Evolutionary conservation across 1,139 yeast genomes (phyloP).

Genomic region (Taphrina wiesneri): DNA sequence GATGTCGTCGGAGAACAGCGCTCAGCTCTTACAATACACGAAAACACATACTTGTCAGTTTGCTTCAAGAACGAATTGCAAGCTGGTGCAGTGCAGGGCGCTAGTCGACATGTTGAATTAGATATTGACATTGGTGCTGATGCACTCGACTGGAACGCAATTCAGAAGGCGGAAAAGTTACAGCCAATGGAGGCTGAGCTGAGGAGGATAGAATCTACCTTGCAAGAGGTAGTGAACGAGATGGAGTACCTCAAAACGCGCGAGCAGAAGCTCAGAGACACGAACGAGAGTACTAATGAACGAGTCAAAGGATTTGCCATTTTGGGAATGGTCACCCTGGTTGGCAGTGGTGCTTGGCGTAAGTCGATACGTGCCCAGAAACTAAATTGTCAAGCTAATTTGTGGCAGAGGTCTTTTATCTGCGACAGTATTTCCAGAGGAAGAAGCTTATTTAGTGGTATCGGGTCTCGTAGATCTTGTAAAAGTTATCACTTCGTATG

Average conservation of each 20-base stretch:
- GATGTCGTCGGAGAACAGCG: constrained; percentile 55
- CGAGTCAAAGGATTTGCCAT: constrained; percentile 76
- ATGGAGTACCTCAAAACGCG: constrained; percentile 79
- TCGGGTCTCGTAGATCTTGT: not conserved
- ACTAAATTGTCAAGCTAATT: not conserved
- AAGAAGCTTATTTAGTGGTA: constrained; percentile 34
- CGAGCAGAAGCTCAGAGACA: constrained; percentile 91
- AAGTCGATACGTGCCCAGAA: not conserved
- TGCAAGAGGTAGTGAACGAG: constrained; percentile 75
- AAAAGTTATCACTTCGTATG: not conserved
- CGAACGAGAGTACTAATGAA: constrained; percentile 89
- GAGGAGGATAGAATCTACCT: constrained; percentile 76
- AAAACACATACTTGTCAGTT: constrained; percentile 82
- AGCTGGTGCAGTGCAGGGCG: constrained; percentile 34
- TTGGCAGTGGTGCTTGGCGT: constrained; percentile 33
- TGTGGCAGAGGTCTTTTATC: constrained; percentile 23
- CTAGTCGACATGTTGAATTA: constrained; percentile 63
- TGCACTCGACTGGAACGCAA: constrained; percentile 96
- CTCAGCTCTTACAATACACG: constrained; percentile 80
- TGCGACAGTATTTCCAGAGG: constrained; percentile 37
- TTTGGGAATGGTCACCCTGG: constrained; percentile 24
- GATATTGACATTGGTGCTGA: constrained; percentile 95
- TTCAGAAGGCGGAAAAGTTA: constrained; percentile 88
- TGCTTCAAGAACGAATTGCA: constrained; percentile 73
- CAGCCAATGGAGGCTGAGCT: constrained; percentile 90